A percentile compares a stretch with the other conserved stretches of the same genome.
Evolutionary conservation across 2,329 filamentous ascomycete genomes (phyloP).

Genomic region (Apiospora aurea): DNA sequence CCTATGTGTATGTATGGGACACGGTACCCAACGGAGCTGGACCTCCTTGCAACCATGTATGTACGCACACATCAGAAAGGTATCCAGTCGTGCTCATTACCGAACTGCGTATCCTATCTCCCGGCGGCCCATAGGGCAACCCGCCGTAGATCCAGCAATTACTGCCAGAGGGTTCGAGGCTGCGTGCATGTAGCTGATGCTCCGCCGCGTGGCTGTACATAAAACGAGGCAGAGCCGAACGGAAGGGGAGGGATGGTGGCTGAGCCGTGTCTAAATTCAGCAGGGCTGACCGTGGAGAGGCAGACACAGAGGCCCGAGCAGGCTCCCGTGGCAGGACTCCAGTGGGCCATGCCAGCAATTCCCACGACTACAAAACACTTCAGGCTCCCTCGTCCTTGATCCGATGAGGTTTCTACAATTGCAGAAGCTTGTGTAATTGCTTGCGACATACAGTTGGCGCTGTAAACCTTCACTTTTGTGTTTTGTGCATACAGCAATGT

Average conservation of each 20-base stretch:
- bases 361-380: constrained; percentile 12
- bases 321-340: background rate
- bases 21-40: background rate
- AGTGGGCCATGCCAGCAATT: background rate
- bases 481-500: background rate
- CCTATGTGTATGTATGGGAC: background rate
- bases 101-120: constrained; percentile 2
- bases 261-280: background rate
- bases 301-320: constrained; percentile 4
- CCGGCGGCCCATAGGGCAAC: constrained; percentile 3
- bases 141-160: background rate
- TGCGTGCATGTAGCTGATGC: constrained; percentile 3
- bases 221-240: constrained; percentile 10
- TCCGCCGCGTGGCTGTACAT: constrained; percentile 18
- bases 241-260: background rate
- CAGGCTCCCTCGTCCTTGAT: background rate
- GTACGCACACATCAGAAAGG: constrained; percentile 5
- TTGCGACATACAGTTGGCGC: background rate
- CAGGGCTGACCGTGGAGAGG: background rate
- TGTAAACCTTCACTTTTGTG: background rate
- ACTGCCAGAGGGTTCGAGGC: background rate
- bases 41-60: background rate
- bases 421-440: constrained; percentile 8
- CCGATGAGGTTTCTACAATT: background rate
- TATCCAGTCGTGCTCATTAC: constrained; percentile 1